phyloP scores from a whole-genome alignment of 495 filamentous ascomycete genomes.

The Xanthoparmelia taractica region DNA sequence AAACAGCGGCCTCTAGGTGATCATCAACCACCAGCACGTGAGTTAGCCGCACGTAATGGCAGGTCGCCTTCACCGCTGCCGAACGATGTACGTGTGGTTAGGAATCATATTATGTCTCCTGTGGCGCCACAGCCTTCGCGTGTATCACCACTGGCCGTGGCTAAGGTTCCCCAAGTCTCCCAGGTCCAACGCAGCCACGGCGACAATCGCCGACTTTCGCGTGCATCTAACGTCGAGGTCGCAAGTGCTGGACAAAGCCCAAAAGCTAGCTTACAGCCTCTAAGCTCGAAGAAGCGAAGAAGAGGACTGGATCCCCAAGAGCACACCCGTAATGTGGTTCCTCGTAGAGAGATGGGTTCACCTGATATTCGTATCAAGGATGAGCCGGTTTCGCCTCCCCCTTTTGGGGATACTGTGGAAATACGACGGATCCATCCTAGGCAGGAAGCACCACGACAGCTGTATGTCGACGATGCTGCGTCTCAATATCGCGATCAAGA shows the following conservation, averaged over 20 bases:
- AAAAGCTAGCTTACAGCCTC: slow-evolving; percentile 29
- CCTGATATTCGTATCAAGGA: slow-evolving; percentile 67
- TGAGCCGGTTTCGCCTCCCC: slow-evolving; percentile 79
- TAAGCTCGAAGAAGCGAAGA: slow-evolving; percentile 44
- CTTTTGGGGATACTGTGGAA: slow-evolving; percentile 47
- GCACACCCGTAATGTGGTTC: slow-evolving; percentile 29
- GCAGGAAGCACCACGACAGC: slow-evolving; percentile 37
- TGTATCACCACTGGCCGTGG: slow-evolving; percentile 65
- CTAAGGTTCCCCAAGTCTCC: slow-evolving; percentile 49
- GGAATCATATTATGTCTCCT: slow-evolving; percentile 60
- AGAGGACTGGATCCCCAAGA: slow-evolving; percentile 35
- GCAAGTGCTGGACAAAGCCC: slow-evolving; percentile 32
- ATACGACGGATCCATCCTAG: slow-evolving; percentile 36
- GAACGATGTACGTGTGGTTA: slow-evolving; percentile 42
- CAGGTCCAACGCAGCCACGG: slow-evolving; percentile 23
- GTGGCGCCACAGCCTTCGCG: slow-evolving; percentile 74
- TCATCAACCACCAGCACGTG: slow-evolving; percentile 14
- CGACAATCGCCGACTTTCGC: slow-evolving; percentile 11
- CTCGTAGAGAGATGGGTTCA: slow-evolving; percentile 30
- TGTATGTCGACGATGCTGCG: slow-evolving; percentile 45
- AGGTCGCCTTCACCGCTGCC: slow-evolving; percentile 16
- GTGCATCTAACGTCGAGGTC: slow-evolving; percentile 12
- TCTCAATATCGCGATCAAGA: slow-evolving; percentile 33
- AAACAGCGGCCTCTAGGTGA: slow-evolving; percentile 19
- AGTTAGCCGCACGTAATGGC: slow-evolving; percentile 14